Evolutionary conservation across 176 grass and related monocot species (phyloP), one percentile per base, ranked within the genome.

Genomic region (Phoenix roebelenii): DNA sequence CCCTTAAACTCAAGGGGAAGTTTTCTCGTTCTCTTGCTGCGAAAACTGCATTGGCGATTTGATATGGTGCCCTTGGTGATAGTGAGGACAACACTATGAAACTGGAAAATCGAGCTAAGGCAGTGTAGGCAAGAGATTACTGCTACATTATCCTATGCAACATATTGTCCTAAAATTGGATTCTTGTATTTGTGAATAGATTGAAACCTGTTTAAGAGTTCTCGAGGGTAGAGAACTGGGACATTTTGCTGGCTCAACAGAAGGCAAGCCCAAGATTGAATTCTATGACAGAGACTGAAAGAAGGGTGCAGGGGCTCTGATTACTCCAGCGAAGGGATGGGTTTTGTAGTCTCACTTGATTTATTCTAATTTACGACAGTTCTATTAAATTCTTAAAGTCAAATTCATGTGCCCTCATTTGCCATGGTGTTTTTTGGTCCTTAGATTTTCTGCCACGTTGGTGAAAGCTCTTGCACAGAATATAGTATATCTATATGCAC

Each of bases 241-340:
- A 18, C 84, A 23, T 22, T 85, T 82, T 63, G 82, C 85, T 20
- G 82, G 85, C 6, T 83, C 82, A 6, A 65, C 85, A 18, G 86
- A 89, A 80, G 85, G 85, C 52, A 95, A 83, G 70, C 89, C 81
- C n/a, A 89, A 75, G 79, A 95, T 89, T 61, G 85, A 95, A 60
- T 29, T 57, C 22, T 95, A 95, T 66, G 79, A 95, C 20, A 95
- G 89, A 57, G 85, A 95, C 54, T 24, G 79, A 54, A 95, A 91
- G 86, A 90, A 80, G 23, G 89, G 89, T 75, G 66, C 69, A 69
- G 85, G 89, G 24, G 78, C 82, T 61, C 63, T 89, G 22, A 80
- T 80, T 20, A 83, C 85, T 16, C 73, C 89, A 7, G 76, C 89
- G 25, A 89, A 82, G 74, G 85, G 89, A 69, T 16, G 25, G 15